Percentiles rank a stretch among this genome's conserved stretches.
phyloP scores from a whole-genome alignment of 352 stramenopile species.

The Discostella stelligera region DNA sequence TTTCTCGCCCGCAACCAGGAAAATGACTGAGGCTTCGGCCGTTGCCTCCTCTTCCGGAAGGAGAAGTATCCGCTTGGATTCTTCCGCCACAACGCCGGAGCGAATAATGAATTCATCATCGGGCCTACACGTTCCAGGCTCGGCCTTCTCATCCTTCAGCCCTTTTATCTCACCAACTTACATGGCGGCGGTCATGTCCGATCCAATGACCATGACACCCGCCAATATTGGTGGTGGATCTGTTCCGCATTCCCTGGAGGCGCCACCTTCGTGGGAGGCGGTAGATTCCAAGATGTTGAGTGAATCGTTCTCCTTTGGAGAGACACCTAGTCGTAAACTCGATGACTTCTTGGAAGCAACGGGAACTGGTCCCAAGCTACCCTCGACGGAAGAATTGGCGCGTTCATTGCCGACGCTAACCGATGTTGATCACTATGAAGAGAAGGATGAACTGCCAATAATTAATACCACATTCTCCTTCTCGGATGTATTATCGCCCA shows the following conservation, averaged over 20 bases:
- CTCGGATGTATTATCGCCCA: slow-evolving; percentile 43
- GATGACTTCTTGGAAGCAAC: slow-evolving; percentile 35
- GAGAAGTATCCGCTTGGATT: not conserved
- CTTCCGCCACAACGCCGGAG: slow-evolving; percentile 12
- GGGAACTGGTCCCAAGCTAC: slow-evolving; percentile 19
- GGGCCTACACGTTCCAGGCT: slow-evolving; percentile 5
- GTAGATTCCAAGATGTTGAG: slow-evolving; percentile 30
- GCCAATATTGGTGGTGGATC: slow-evolving; percentile 15
- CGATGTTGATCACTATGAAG: slow-evolving; percentile 9
- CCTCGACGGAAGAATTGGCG: slow-evolving; percentile 21
- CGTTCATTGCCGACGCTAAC: slow-evolving; percentile 8
- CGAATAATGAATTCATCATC: not conserved
- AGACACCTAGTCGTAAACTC: slow-evolving; percentile 32
- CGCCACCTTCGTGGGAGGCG: slow-evolving; percentile 27
- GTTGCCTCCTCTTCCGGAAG: not conserved
- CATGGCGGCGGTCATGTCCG: slow-evolving; percentile 26
- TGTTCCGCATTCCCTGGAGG: slow-evolving; percentile 10
- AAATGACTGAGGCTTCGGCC: slow-evolving; percentile 12
- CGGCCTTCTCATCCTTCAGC: slow-evolving; percentile 37
- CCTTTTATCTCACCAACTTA: slow-evolving; percentile 46
- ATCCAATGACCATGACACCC: slow-evolving; percentile 44
- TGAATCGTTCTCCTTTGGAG: slow-evolving; percentile 26
- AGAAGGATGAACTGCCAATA: slow-evolving; percentile 16
- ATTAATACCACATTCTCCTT: slow-evolving; percentile 40
- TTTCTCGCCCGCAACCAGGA: slow-evolving; percentile 24